These are phyloP conservation scores for Gaeumannomyces tritici DNA, from an alignment of 2,329 filamentous ascomycete species.

Conservation along the genomic window DNA sequence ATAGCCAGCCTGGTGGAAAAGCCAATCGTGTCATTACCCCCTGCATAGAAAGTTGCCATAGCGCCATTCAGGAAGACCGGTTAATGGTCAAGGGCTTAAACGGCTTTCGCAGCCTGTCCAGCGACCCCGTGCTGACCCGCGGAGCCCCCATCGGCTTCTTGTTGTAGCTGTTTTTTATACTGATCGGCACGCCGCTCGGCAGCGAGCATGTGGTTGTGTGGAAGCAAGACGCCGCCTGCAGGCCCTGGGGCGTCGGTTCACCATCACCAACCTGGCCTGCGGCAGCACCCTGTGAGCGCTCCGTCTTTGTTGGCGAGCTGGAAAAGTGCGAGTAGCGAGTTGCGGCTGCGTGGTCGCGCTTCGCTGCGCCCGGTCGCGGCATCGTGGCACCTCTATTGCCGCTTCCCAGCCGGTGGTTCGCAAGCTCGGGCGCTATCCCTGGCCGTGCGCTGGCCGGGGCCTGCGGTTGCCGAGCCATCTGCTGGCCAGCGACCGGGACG, in stretches of 20 bases:
- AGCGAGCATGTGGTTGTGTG: constrained; percentile 41
- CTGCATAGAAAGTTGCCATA: background rate
- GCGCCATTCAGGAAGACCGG: constrained; percentile 16
- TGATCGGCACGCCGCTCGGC: constrained; percentile 16
- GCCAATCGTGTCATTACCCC: background rate
- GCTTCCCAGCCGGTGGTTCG: constrained; percentile 31
- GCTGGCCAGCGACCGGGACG: constrained; percentile 1
- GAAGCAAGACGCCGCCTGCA: constrained; percentile 32
- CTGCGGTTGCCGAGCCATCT: constrained; percentile 5
- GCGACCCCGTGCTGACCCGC: constrained; percentile 32
- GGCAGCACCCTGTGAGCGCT: constrained; percentile 9
- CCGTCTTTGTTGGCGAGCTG: constrained; percentile 35
- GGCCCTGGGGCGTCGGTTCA: constrained; percentile 20
- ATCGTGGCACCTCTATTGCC: constrained; percentile 17
- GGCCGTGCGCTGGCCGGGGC: constrained; percentile 5
- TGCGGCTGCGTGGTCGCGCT: constrained; percentile 15
- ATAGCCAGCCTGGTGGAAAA: background rate
- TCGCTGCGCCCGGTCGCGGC: constrained; percentile 19
- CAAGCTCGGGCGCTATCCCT: constrained; percentile 21
- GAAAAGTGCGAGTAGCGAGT: constrained; percentile 49
- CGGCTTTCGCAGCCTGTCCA: constrained; percentile 42
- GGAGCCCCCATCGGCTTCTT: constrained; percentile 33
- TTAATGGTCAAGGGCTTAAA: constrained; percentile 49
- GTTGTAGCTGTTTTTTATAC: constrained; percentile 17
- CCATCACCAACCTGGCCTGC: constrained; percentile 10